phyloP scores from a whole-genome alignment of 2,329 filamentous ascomycete genomes.

The Diaporthe eres region DNA sequence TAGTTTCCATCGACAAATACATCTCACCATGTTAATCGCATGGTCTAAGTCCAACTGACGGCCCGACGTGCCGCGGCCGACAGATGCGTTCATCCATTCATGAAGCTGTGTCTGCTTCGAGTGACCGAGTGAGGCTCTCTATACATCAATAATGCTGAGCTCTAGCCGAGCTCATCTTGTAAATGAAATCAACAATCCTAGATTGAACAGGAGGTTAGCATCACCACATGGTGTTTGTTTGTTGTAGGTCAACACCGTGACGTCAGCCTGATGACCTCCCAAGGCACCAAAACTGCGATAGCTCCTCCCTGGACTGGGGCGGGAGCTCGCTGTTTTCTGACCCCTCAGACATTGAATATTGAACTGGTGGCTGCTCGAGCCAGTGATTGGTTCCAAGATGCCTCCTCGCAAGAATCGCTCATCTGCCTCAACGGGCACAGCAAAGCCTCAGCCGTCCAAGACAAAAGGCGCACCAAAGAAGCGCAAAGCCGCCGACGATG shows the following conservation, averaged over 20 bases:
- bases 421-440: neutral
- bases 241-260: neutral
- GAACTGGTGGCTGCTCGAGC: too few species aligned
- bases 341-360: neutral
- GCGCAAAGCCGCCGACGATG: constrained; percentile 11
- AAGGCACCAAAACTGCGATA: neutral
- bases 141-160: neutral
- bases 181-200: too few species aligned
- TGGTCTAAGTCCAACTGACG: neutral
- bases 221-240: neutral
- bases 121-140: neutral
- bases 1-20: neutral
- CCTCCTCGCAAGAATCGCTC: neutral
- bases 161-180: neutral
- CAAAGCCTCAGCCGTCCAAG: neutral
- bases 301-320: neutral
- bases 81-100: neutral
- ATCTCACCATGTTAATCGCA: neutral
- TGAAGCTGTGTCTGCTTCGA: neutral
- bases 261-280: constrained; percentile 5
- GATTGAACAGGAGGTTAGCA: neutral
- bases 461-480: neutral
- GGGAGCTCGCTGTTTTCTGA: too few species aligned
- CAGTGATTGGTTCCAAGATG: neutral
- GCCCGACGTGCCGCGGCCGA: neutral